These are phyloP conservation scores for Neoarthrinium moseri DNA, from an alignment of 2,329 filamentous ascomycete genomes.

Conservation along the genomic window DNA sequence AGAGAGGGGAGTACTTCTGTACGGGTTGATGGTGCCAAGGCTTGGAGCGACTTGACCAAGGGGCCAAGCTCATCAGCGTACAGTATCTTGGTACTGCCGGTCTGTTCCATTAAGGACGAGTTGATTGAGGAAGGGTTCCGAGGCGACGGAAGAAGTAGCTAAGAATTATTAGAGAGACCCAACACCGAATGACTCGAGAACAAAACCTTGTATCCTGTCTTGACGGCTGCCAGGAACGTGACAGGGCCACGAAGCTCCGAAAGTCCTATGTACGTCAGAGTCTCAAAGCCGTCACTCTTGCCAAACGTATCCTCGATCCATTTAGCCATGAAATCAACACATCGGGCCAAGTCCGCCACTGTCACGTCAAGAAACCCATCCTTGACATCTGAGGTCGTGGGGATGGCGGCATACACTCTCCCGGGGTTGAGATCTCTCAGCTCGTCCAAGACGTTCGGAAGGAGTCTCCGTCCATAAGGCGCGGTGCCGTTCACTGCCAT, in stretches of 20 bases:
- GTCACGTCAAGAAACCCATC: conserved; percentile 16
- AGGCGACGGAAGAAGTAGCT: conserved; percentile 17
- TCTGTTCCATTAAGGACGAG: conserved; percentile 14
- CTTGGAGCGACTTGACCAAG: neutral
- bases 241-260: conserved; percentile 29
- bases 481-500: neutral
- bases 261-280: conserved; percentile 21
- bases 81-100: conserved; percentile 10
- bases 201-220: conserved; percentile 31
- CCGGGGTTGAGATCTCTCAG: conserved; percentile 9
- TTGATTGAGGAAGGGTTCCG: conserved; percentile 13
- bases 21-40: neutral
- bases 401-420: conserved; percentile 14
- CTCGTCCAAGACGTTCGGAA: conserved; percentile 12
- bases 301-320: conserved; percentile 23
- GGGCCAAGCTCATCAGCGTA: conserved; percentile 9
- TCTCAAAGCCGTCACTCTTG: conserved; percentile 17
- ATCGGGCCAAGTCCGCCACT: conserved; percentile 14
- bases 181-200: neutral
- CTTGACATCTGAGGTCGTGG: conserved; percentile 10
- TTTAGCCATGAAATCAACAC: conserved; percentile 22
- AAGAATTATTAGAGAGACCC: neutral
- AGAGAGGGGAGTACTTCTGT: neutral
- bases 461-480: conserved; percentile 13
- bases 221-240: conserved; percentile 30